Percentiles rank a stretch among this genome's conserved stretches.
These are phyloP conservation scores for Saururus chinensis DNA, from an alignment of 164 flowering plant species.

Conservation along the genomic window DNA sequence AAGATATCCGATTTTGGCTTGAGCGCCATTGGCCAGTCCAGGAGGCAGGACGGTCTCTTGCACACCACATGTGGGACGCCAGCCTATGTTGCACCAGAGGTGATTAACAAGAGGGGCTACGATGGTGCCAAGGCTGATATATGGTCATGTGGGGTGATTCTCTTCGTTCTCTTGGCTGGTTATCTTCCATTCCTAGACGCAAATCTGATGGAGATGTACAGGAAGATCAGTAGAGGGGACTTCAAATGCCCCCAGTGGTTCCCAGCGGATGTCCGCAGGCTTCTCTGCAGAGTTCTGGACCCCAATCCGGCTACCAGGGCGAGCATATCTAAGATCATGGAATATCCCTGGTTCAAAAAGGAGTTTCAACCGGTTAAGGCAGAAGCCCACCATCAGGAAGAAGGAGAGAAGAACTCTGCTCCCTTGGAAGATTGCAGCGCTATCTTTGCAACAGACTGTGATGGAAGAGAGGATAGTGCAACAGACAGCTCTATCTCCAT, in stretches of 20 bases:
- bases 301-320: constrained; percentile 23
- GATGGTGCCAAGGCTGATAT: constrained; percentile 36
- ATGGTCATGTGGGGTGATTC: constrained; percentile 36
- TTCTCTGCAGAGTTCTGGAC: constrained; percentile 20
- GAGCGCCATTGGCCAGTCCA: constrained; percentile 18
- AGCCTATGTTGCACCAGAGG: constrained; percentile 30
- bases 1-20: constrained; percentile 32
- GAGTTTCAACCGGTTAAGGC: constrained; percentile 14
- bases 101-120: constrained; percentile 27
- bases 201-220: constrained; percentile 32
- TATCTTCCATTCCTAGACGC: constrained; percentile 31
- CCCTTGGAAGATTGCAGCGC: no score
- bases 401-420: not conserved
- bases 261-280: constrained; percentile 21
- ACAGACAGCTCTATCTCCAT: constrained; percentile 5
- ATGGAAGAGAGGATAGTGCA: no score
- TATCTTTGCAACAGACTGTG: no score
- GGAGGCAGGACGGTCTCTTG: constrained; percentile 26
- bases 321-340: constrained; percentile 17
- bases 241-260: constrained; percentile 32
- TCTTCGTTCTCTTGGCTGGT: constrained; percentile 27
- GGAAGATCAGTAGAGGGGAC: constrained; percentile 24
- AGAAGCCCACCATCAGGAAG: not conserved
- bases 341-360: constrained; percentile 26
- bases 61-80: constrained; percentile 37